A percentile compares a stretch with the other conserved stretches of the same genome.
phyloP scores from a whole-genome alignment of 148 eudicot species.

The Spergularia marina region DNA sequence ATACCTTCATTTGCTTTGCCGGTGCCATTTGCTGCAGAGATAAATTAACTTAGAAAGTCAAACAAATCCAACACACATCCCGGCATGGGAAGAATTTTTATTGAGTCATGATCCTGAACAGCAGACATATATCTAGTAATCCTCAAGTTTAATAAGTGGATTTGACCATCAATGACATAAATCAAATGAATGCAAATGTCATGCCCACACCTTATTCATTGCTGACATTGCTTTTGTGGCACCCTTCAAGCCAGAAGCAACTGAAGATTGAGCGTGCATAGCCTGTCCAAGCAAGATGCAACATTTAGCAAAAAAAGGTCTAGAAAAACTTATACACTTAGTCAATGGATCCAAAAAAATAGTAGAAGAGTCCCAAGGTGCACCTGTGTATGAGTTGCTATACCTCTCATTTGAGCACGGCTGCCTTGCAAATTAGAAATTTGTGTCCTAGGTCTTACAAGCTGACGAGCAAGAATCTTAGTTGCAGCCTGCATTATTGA shows the following conservation, averaged over 20 bases:
- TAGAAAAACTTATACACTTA: slow-evolving; percentile 6
- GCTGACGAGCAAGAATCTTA: slow-evolving; percentile 88
- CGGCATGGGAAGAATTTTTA: neutral
- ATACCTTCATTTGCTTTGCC: slow-evolving; percentile 70
- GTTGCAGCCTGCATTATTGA: slow-evolving; percentile 70
- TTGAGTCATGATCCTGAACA: neutral
- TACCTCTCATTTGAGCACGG: slow-evolving; percentile 97
- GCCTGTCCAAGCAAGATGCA: slow-evolving; percentile 46
- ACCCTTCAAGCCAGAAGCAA: slow-evolving; percentile 91
- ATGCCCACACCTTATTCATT: slow-evolving; percentile 73
- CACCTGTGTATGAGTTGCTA: slow-evolving; percentile 96
- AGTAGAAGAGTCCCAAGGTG: slow-evolving; percentile 14
- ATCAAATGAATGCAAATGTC: neutral
- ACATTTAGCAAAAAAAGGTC: slow-evolving; percentile 1
- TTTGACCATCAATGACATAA: neutral
- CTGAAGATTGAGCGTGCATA: slow-evolving; percentile 89
- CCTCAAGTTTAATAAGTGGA: neutral
- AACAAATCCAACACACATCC: neutral
- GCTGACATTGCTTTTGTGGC: slow-evolving; percentile 93
- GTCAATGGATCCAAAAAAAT: neutral
- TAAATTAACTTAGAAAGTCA: neutral
- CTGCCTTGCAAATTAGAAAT: slow-evolving; percentile 86
- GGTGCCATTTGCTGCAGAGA: slow-evolving; percentile 89
- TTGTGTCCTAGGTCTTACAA: slow-evolving; percentile 88
- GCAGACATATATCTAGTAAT: neutral